Evolutionary conservation across 2,329 filamentous ascomycete genomes (phyloP).

Genomic region (Microsporum canis): DNA sequence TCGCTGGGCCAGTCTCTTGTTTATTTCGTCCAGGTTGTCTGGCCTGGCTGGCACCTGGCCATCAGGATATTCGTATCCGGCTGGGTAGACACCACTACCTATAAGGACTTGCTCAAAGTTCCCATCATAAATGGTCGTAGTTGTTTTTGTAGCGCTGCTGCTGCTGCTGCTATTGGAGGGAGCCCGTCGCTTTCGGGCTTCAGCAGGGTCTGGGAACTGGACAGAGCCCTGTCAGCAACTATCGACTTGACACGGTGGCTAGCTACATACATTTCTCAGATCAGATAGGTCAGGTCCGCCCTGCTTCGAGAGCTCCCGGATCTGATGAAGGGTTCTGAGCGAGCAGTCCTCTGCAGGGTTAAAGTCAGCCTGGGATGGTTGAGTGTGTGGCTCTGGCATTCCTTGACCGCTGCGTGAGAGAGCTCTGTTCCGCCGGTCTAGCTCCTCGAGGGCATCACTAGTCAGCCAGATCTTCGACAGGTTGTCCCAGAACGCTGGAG

Average conservation of each 20-base stretch:
- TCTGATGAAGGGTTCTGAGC: not conserved
- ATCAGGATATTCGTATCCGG: constrained; percentile 18
- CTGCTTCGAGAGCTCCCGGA: constrained; percentile 8
- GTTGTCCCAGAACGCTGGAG: constrained; percentile 16
- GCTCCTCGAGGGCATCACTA: constrained; percentile 13
- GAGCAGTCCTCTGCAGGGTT: constrained; percentile 2
- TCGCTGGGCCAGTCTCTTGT: constrained; percentile 18
- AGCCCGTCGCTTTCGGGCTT: not conserved
- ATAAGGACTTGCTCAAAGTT: constrained; percentile 31
- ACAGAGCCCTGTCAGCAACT: not conserved
- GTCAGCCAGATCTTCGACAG: constrained; percentile 14
- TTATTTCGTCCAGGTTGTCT: constrained; percentile 24
- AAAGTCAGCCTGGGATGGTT: no score
- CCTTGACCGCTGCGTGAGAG: constrained; percentile 9
- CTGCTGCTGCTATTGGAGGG: not conserved
- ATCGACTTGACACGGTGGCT: not conserved
- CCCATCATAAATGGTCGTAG: constrained; percentile 20
- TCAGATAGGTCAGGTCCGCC: constrained; percentile 12
- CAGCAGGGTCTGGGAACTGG: not conserved
- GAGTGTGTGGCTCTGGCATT: no score
- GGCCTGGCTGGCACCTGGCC: constrained; percentile 19
- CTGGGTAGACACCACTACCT: constrained; percentile 25
- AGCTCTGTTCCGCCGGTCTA: constrained; percentile 15
- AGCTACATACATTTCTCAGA: constrained; percentile 12
- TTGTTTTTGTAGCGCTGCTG: constrained; percentile 5